Evolutionary conservation across 345 rosid species (phyloP), one percentile per base, ranked within the genome.

Genomic region (Populus deltoides): DNA sequence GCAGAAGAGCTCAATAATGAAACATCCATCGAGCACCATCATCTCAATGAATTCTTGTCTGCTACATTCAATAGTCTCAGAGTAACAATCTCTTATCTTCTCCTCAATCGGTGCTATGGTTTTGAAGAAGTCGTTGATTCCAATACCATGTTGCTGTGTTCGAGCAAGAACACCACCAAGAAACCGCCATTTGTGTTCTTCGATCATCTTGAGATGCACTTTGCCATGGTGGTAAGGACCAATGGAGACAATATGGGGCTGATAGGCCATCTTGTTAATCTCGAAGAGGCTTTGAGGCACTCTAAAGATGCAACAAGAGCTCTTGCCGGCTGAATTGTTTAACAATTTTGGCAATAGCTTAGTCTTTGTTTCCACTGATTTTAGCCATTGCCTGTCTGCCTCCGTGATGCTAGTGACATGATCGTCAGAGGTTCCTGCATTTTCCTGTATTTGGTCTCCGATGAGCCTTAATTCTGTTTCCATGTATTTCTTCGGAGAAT

Each of bases 21-120:
- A 91, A 63, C 94, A 91, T 15, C 92, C 87, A 61, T 90, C 92
- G 15, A 89, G 88, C 61, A 87, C 83, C 87, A 89, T 85, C 88
- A 89, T 85, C 78, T 85, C 82, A 3, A 87, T 66, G 3, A 90
- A 47, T 2, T 81, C 75, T 1, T 39, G 18, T 63, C 70, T 73
- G 27, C n/a, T 41, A 17, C 68, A 36, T 2, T 45, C 38, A 4
- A 71, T 8, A 5, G 36, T 51, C 75, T 84, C 90, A 0, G 85
- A 84, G 38, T 87, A 87, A 33, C 82, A 87, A 49, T n/a, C 79
- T 31, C 89, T 72, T 4, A 85, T 85, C 20, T 3, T 51, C 1
- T 78, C 25, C 73, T 85, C 89, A 53, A 35, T 1, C 0, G 20
- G 7, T 0, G 75, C 71, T 57, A 83, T 55, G 69, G 82, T 62